Conservation (phyloP, 78 protist genomes). For the Guillardia theta region DNA sequence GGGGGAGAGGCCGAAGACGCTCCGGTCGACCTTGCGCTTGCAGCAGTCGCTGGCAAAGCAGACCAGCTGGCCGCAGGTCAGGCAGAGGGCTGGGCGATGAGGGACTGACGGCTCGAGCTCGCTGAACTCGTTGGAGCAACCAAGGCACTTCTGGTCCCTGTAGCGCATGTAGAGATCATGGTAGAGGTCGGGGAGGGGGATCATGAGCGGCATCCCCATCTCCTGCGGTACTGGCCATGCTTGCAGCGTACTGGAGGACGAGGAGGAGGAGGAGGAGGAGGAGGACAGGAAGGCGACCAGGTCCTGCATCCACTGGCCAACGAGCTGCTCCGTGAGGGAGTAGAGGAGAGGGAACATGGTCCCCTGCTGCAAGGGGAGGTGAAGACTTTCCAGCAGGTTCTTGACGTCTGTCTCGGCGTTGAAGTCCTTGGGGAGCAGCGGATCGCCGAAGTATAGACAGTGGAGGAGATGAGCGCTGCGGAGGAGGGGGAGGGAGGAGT, state of each 20-base stretch:
- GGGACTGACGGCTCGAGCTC: neutral
- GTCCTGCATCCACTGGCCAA: no score
- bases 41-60: constrained; percentile 8
- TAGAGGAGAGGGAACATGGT: no score
- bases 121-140: neutral
- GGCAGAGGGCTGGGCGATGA: constrained; percentile 24
- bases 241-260: neutral
- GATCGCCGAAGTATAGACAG: neutral
- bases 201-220: neutral
- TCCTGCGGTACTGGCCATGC: neutral
- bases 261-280: neutral
- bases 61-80: neutral
- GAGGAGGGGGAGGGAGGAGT: neutral
- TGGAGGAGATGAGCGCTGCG: neutral
- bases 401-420: no score
- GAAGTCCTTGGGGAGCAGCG: no score
- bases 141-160: neutral
- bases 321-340: no score
- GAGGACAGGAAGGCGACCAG: no score
- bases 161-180: neutral
- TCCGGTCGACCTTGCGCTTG: neutral
- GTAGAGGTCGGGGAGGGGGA: neutral
- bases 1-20: neutral
- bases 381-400: no score
- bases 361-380: no score